Base-by-base conservation (phyloP, 2,329 filamentous ascomycete genomes). In the Stachybotrys chartarum region DNA sequence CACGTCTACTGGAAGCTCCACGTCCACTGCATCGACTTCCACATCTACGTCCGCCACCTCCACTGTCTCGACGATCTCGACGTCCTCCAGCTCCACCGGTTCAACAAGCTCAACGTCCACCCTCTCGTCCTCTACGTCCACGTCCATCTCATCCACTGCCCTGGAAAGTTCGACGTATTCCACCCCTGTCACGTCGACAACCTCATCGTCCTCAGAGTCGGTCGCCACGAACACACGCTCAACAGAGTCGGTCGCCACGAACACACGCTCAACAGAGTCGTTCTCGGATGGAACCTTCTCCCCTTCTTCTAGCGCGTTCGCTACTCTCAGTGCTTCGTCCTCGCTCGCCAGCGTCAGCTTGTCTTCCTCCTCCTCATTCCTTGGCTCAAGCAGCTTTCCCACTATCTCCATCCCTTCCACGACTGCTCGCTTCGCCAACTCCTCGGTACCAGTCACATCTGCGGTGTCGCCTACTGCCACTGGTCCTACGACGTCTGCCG, bases 391-490 rank as follows among this genome's bases (percentile, higher is more conserved):
- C 35, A 39, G 35, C 35, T 39, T 39, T 12, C 35, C 35, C 7
- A 39, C 35, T n/a, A n/a, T n/a, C 35, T 39, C 12, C 35, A 39
- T 39, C 12, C 35, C 45, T 47, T 47, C 17, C 45, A 47, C 14
- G 7, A 47, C 45, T 18, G 17, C 45, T 7, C 54, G 18, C 16
- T 50, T 50, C 51, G 57, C 50, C 51, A 55, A 57, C 51, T 49
- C 50, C 44, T 52, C 58, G 17, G 46, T 49, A 12, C n/a, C 54
- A 24, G 52, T 32, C 30, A 51, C 54, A 11, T 14, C 14, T 16
- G 47, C 51, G 6, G 11, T 35, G 12, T 52, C 54, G 11, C 18
- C 46, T 44, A 35, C 18, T 31, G 24, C 52, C 14, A 44, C 55
- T 24, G 18, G n/a, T 5, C n/a, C 32, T 6, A 35, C 51, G 6